These are phyloP conservation scores for Fragilaria radians DNA, from an alignment of 108 stramenopile species.

Conservation along the genomic window DNA sequence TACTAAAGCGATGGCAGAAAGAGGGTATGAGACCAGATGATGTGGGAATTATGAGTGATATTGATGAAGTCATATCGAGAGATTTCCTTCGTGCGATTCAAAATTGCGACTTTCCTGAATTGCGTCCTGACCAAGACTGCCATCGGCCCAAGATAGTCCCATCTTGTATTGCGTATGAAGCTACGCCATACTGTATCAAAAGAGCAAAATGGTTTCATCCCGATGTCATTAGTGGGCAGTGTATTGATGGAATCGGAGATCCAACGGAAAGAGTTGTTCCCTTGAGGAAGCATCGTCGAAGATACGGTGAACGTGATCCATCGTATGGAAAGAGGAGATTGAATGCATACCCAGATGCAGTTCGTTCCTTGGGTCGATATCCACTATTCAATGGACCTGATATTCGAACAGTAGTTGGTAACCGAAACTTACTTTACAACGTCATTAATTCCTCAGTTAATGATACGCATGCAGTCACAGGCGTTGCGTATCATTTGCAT, in stretches of 20 bases:
- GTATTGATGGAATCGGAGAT: slow-evolving; percentile 32
- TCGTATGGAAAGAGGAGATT: neutral
- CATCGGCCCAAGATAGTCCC: slow-evolving; percentile 14
- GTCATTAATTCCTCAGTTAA: neutral
- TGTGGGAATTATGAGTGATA: slow-evolving; percentile 24
- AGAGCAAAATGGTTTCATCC: slow-evolving; percentile 32
- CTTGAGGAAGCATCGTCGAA: neutral
- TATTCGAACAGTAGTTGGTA: neutral
- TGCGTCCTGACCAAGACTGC: slow-evolving; percentile 20
- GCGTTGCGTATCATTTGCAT: slow-evolving; percentile 36
- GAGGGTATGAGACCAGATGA: slow-evolving; percentile 37
- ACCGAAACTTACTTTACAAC: neutral
- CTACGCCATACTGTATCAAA: slow-evolving; percentile 26
- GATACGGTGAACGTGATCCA: neutral
- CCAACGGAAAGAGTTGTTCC: neutral
- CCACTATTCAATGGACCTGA: neutral
- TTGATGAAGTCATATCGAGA: slow-evolving; percentile 25
- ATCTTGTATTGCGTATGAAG: slow-evolving; percentile 21
- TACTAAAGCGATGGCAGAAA: slow-evolving; percentile 22
- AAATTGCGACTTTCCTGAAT: slow-evolving; percentile 33
- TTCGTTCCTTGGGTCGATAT: neutral
- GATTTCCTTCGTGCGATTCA: slow-evolving; percentile 37
- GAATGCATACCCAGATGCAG: neutral
- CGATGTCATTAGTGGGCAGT: slow-evolving; percentile 33
- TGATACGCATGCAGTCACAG: neutral